phyloP scores from a whole-genome alignment of 805 yeast species.

The Myxozyma monticola region DNA sequence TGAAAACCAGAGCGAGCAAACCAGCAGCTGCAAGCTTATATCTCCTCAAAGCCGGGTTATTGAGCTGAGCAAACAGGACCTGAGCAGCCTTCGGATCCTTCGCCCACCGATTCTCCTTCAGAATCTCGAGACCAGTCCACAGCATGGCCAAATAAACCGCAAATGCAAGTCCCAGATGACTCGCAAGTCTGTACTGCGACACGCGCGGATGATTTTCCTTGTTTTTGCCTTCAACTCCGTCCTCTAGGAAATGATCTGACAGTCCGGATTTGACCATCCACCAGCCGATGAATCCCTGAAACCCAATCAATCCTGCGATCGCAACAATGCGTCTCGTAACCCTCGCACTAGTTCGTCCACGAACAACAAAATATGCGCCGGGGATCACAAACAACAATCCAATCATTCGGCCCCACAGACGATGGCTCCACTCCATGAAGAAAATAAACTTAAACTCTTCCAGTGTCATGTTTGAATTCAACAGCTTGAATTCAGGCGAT shows the following conservation, averaged over 20 bases:
- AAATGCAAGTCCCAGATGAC: slow-evolving; percentile 93
- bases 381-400: slow-evolving; percentile 84
- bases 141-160: slow-evolving; percentile 82
- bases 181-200: slow-evolving; percentile 88
- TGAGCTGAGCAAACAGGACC: slow-evolving; percentile 54
- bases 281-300: slow-evolving; percentile 98
- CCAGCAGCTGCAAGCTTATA: slow-evolving; percentile 58
- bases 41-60: slow-evolving; percentile 55
- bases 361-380: slow-evolving; percentile 72
- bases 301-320: slow-evolving; percentile 73
- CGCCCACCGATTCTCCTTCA: slow-evolving; percentile 71
- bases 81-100: slow-evolving; percentile 61
- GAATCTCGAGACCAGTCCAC: slow-evolving; percentile 82
- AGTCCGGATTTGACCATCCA: slow-evolving; percentile 99
- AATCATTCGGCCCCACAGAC: slow-evolving; percentile 87
- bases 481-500: slow-evolving; percentile 87
- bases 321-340: slow-evolving; percentile 69
- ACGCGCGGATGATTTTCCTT: slow-evolving; percentile 78
- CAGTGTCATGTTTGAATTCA: slow-evolving; percentile 83
- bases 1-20: slow-evolving; percentile 67
- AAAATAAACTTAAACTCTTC: slow-evolving; percentile 94
- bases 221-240: slow-evolving; percentile 52
- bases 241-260: slow-evolving; percentile 74
- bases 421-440: slow-evolving; percentile 97
- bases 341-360: slow-evolving; percentile 63